A percentile compares a stretch with the other conserved stretches of the same genome.
phyloP scores from a whole-genome alignment of 2,329 filamentous ascomycete species.

The Cytospora schulzeri region DNA sequence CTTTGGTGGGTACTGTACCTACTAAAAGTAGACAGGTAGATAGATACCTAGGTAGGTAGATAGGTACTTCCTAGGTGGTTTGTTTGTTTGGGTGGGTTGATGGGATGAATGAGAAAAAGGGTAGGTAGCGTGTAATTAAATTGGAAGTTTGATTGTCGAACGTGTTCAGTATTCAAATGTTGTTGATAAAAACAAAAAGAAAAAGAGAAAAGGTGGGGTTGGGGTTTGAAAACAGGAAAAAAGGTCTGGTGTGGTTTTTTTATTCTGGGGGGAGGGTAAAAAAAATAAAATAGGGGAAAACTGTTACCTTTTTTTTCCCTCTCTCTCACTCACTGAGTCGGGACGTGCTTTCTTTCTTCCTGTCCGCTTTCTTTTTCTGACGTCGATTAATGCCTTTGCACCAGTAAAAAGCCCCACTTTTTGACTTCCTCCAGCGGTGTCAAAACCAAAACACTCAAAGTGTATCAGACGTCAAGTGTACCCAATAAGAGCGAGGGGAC shows the following conservation, averaged over 20 bases:
- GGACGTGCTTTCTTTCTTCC: slow-evolving; percentile 27
- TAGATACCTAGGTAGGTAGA: too few species aligned
- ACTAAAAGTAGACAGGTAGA: too few species aligned
- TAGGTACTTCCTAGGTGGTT: too few species aligned
- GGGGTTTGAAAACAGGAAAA: slow-evolving; percentile 3
- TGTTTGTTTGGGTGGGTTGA: too few species aligned
- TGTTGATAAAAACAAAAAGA: neutral
- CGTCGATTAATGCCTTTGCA: neutral
- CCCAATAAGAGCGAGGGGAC: neutral
- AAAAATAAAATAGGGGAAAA: slow-evolving; percentile 10
- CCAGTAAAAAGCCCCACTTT: neutral
- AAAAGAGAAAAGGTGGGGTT: neutral
- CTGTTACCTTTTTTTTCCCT: slow-evolving; percentile 5
- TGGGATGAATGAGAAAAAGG: neutral
- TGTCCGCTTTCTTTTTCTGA: slow-evolving; percentile 2
- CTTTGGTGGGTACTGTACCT: too few species aligned
- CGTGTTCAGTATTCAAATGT: too few species aligned
- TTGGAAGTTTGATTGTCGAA: neutral
- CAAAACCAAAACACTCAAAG: neutral
- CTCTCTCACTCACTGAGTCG: too few species aligned
- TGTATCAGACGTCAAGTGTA: neutral
- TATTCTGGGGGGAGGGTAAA: neutral
- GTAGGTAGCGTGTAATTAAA: neutral
- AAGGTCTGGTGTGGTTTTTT: neutral
- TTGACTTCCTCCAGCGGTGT: neutral